Conservation (phyloP, 1,284 basidiomycete species). For the Puccinia coronata region DNA sequence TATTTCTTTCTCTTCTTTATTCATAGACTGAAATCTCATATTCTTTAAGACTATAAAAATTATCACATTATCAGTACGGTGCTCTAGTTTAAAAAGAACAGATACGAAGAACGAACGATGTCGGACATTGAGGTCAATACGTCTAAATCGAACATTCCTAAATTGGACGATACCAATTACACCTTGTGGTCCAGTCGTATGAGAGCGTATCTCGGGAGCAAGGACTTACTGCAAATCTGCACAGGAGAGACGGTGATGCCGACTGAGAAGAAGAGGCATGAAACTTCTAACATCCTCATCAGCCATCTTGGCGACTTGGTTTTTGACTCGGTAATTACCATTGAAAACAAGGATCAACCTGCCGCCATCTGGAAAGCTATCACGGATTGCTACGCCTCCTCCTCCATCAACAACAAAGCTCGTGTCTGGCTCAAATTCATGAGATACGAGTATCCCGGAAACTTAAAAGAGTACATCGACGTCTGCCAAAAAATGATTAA, state of each 20-base stretch:
- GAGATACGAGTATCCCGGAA: neutral
- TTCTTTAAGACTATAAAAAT: no score
- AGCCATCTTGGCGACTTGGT: neutral
- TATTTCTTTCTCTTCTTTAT: no score
- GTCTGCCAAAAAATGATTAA: no score
- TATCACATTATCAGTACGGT: constrained; percentile 13
- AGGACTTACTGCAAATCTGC: neutral
- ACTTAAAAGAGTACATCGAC: neutral
- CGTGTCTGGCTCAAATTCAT: neutral
- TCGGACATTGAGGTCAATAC: neutral
- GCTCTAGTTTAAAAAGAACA: neutral
- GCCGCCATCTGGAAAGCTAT: no score
- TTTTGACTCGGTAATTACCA: neutral
- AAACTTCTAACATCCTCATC: neutral
- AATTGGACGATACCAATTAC: neutral
- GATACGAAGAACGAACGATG: neutral
- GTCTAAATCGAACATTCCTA: neutral
- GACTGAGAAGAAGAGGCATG: neutral
- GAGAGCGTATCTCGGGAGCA: neutral
- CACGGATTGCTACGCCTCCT: neutral
- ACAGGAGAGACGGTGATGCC: neutral
- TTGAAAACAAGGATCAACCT: neutral
- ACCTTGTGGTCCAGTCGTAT: neutral
- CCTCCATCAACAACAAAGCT: neutral
- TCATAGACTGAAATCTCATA: no score